Evolutionary conservation across 768 basidiomycete genomes (phyloP), one percentile per base, ranked within the genome.

Genomic region (Boletus sp.): DNA sequence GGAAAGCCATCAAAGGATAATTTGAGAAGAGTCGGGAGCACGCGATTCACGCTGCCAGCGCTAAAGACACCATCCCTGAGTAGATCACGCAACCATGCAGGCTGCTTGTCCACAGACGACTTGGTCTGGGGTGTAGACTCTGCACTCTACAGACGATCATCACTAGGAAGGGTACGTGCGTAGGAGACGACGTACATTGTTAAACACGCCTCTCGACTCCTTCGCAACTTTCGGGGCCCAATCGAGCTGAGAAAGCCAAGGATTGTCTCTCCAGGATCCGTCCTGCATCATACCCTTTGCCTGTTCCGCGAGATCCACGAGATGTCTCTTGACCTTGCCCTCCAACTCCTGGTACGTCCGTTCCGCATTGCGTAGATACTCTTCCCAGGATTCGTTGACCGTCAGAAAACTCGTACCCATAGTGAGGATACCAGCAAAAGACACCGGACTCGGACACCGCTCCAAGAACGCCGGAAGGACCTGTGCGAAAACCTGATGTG

Each of bases 331-430:
- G 38, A 91, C 79, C 39, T 75, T 78, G n/a, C 78, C 76, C 54
- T 88, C 84, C 47, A 96, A 74, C 50, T 85, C 83, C 23, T 74
- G 72, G 72, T 90, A 98, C 15, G 82, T 85, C 25, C 69, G 70
- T 64, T 99, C 96, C 0, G 96, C 92, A 14, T 77, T 79, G 34
- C 79, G 73, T 19, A 98, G 68, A 70, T 98, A 98, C 13, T 74
- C 72, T 57, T 94, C 84, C 97, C 96, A 98, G 49, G 82, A 78
- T 61, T 93, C 78, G 67, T 98, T 90, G 45, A 98, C 93, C 1
- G 93, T 87, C 39, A 99, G 75, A 64, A 98, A 91, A 47, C 90
- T 86, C 17, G 87, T 91, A 1, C 92, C 90, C 97, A 99, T 98
- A 4, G 83, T 83, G 40, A 95, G 73, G 27, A 94, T 80, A 6